Evolutionary conservation across 345 rosid species (phyloP), one percentile per base, ranked within the genome.

Genomic region (Citrus maxima): DNA sequence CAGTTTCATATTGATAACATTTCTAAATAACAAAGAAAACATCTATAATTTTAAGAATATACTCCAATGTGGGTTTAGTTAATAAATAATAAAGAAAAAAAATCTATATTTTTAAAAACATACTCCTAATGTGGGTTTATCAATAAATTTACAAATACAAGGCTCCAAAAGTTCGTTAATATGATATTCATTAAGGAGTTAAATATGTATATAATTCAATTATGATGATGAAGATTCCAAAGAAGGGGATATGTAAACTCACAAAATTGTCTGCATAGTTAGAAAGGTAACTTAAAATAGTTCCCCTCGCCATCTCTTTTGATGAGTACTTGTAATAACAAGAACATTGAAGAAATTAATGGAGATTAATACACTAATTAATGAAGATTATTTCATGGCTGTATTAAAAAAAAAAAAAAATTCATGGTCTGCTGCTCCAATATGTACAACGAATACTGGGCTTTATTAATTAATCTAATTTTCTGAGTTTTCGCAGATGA

Each of bases 391-490:
- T 42, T 42, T 10, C 14, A 0, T 2, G 49, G 13, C 13, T 42
- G 13, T 40, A 40, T 40, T n/a, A n/a, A n/a, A n/a, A n/a, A n/a
- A 10, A 0, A 10, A 40, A 40, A 40, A 37, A 37, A 40, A 13
- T 10, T 58, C 76, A 73, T 25, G n/a, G 58, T 49, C 58, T 40
- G 38, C 61, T 70, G 77, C 67, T 74, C 77, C 78, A 75, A 65
- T 21, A 3, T 24, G 51, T 24, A 9, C 32, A 32, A 73, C 51
- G 14, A n/a, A 8, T 25, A 38, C 24, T 25, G 51, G 9, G 18
- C 16, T 60, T 16, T 4, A 61, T 58, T 37, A 32, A 34, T 58
- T 28, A 13, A 2, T 24, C 55, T 9, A 7, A 61, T 40, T 59
- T 8, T 37, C 40, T 18, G 30, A 56, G 28, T 62, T 75, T 42